Percentiles rank a stretch among this genome's conserved stretches.
phyloP scores from a whole-genome alignment of 805 yeast species.

The Sungouiozyma ichnusensis region DNA sequence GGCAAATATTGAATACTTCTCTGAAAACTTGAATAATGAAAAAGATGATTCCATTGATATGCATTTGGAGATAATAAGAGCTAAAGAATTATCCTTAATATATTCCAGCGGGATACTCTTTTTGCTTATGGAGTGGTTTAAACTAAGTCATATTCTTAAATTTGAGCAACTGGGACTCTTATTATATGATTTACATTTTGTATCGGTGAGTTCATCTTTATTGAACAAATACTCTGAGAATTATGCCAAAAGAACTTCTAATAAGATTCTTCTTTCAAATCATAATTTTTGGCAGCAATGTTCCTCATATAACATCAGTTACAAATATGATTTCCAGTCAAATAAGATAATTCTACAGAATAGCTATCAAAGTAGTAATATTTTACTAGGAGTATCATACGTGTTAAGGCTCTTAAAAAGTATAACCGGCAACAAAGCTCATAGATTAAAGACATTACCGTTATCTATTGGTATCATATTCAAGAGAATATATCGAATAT shows the following conservation, averaged over 20 bases:
- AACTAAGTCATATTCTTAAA: constrained; percentile 65
- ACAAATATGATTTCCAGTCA: constrained; percentile 1
- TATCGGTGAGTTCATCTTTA: constrained; percentile 20
- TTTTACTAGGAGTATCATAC: constrained; percentile 16
- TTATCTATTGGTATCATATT: constrained; percentile 25
- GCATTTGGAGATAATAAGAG: constrained; percentile 42
- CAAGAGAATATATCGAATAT: constrained; percentile 39
- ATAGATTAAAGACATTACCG: constrained; percentile 38
- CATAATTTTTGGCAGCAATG: constrained; percentile 24
- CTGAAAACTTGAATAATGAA: constrained; percentile 6
- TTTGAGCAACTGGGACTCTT: constrained; percentile 63
- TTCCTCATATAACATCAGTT: constrained; percentile 12
- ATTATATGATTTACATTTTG: constrained; percentile 60
- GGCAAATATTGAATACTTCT: constrained; percentile 17
- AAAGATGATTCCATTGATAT: constrained; percentile 8
- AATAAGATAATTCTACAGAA: neutral
- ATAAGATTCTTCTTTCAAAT: constrained; percentile 12
- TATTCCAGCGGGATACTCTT: constrained; percentile 44
- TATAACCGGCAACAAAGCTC: constrained; percentile 57
- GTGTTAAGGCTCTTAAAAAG: constrained; percentile 43
- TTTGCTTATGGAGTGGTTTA: constrained; percentile 65
- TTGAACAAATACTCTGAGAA: constrained; percentile 20
- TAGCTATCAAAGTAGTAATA: constrained; percentile 1
- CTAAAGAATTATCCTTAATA: constrained; percentile 55
- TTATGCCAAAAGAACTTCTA: constrained; percentile 26